Conservation (phyloP, 2,329 filamentous ascomycete species). For the Diaporthe batatas region DNA sequence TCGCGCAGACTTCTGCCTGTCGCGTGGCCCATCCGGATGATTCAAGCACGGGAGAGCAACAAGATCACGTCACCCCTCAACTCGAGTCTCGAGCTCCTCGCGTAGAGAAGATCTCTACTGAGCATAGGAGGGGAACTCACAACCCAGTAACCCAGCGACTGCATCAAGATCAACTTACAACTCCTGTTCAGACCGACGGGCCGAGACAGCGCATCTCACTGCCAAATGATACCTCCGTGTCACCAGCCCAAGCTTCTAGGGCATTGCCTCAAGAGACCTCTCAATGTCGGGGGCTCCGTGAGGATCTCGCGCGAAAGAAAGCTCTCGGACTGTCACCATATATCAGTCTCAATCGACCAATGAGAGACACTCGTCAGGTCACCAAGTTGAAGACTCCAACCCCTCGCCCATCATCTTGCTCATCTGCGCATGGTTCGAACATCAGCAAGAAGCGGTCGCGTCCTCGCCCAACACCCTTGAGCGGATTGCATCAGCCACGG, state of each 20-base stretch:
- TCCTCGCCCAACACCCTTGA: not conserved
- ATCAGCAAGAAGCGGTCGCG: constrained; percentile 27
- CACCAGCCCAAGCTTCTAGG: constrained; percentile 13
- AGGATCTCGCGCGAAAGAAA: not conserved
- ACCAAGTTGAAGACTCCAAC: constrained; percentile 19
- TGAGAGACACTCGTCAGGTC: constrained; percentile 12
- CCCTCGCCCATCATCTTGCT: constrained; percentile 13
- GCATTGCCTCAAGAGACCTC: not conserved
- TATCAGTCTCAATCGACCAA: constrained; percentile 2
- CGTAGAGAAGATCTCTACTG: not conserved
- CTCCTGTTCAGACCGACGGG: not conserved
- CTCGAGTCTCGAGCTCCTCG: not conserved
- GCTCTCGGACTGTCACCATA: not conserved
- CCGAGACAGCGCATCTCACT: constrained; percentile 34
- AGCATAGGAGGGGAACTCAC: not conserved
- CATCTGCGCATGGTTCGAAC: constrained; percentile 34
- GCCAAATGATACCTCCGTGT: constrained; percentile 38
- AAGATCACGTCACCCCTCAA: no score
- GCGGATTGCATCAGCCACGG: not conserved
- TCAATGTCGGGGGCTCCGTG: constrained; percentile 1
- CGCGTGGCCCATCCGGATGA: not conserved
- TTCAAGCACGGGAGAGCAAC: no score
- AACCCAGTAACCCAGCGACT: not conserved
- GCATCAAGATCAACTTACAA: not conserved
- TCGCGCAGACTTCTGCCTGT: not conserved